Percentiles rank a stretch among this genome's conserved stretches.
Evolutionary conservation across 768 basidiomycete genomes (phyloP).

Genomic region (Lyophyllum shimeji): DNA sequence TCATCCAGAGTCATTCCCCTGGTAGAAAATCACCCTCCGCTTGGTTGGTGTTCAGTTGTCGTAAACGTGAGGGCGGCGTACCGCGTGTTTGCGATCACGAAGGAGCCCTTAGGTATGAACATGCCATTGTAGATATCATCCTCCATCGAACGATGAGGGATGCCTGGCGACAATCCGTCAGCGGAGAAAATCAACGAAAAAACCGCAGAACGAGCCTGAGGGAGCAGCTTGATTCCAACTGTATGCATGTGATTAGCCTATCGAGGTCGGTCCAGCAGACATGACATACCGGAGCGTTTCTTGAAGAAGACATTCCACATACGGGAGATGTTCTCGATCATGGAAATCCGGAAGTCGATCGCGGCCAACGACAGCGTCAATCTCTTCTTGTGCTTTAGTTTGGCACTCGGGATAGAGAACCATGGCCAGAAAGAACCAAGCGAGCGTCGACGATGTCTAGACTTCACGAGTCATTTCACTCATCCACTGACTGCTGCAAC

Average conservation of each 20-base stretch:
- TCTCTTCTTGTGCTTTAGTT: constrained; percentile 38
- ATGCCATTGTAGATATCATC: constrained; percentile 18
- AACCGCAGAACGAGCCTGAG: neutral
- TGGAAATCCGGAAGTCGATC: constrained; percentile 35
- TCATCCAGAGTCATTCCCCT: constrained; percentile 16
- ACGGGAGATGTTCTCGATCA: constrained; percentile 33
- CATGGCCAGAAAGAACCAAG: constrained; percentile 39
- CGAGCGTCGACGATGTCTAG: constrained; percentile 29
- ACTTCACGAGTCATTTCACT: neutral
- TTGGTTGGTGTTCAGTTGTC: neutral
- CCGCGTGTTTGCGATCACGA: constrained; percentile 14
- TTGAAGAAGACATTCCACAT: constrained; percentile 33
- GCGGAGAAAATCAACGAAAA: neutral
- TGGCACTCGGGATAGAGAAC: constrained; percentile 35
- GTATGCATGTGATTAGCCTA: neutral
- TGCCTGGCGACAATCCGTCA: neutral
- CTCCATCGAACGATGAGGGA: constrained; percentile 12
- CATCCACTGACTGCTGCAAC: neutral
- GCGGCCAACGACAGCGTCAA: constrained; percentile 36
- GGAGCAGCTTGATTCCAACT: constrained; percentile 12
- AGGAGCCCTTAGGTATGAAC: constrained; percentile 15
- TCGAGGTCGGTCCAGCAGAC: neutral
- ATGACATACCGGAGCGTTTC: constrained; percentile 23
- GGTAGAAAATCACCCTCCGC: no score
- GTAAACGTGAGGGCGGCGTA: neutral